These are phyloP conservation scores for Mrakia hoshinonis DNA, from an alignment of 768 basidiomycete genomes.

Conservation along the genomic window DNA sequence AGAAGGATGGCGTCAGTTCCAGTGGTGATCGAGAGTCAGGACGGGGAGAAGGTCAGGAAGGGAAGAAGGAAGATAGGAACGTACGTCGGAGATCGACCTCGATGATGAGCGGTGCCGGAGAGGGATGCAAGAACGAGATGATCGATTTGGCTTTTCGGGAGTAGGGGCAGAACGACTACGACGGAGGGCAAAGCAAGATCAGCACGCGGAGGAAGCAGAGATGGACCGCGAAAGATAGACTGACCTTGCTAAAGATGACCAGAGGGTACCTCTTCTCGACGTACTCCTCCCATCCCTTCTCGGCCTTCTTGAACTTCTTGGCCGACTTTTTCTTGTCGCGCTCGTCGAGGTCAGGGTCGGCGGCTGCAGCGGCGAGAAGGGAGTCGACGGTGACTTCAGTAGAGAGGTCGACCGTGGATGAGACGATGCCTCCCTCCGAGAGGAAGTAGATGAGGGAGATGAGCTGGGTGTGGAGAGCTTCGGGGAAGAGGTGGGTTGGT, in stretches of 20 bases:
- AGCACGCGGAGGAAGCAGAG: too few relatives aligned
- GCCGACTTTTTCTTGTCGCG: conserved; percentile 35
- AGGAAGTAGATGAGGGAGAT: conserved; percentile 37
- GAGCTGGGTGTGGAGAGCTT: conserved; percentile 23
- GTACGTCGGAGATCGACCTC: conserved; percentile 40
- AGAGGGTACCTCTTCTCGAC: conserved; percentile 36
- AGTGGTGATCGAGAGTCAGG: neutral
- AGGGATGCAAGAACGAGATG: conserved; percentile 35
- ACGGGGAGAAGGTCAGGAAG: neutral
- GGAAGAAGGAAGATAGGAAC: conserved; percentile 25
- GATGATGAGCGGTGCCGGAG: conserved; percentile 37
- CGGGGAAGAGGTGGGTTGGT: conserved; percentile 1
- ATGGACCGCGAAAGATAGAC: conserved; percentile 8
- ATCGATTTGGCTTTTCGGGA: conserved; percentile 39
- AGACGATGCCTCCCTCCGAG: conserved; percentile 36
- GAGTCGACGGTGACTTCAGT: conserved; percentile 21
- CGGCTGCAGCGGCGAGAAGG: conserved; percentile 30
- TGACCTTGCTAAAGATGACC: conserved; percentile 40
- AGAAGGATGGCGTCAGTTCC: neutral
- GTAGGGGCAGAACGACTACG: conserved; percentile 41
- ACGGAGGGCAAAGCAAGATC: neutral
- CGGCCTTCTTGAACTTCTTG: conserved; percentile 29
- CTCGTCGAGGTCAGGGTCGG: conserved; percentile 33
- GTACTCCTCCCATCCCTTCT: conserved; percentile 37
- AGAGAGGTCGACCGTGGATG: conserved; percentile 8